Evolutionary conservation across 805 yeast species (phyloP).

Genomic region (Cyberlindnera subsufficiens): DNA sequence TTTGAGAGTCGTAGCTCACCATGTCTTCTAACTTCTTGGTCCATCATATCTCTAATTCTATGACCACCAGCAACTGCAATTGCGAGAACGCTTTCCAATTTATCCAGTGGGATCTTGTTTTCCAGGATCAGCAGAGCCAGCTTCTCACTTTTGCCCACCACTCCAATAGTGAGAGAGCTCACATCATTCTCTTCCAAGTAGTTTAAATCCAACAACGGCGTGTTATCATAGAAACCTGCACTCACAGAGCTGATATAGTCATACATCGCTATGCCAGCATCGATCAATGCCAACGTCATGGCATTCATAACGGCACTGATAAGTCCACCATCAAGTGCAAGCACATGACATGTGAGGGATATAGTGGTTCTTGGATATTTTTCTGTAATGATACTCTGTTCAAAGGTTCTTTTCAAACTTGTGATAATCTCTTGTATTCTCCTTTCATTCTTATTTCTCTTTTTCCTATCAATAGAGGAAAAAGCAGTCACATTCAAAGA

Average conservation of each 20-base stretch:
- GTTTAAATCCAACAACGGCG: conserved; percentile 78
- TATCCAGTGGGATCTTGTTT: conserved; percentile 79
- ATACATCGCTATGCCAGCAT: conserved; percentile 92
- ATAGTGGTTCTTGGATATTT: conserved; percentile 81
- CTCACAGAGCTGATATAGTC: conserved; percentile 81
- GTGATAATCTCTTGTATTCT: conserved; percentile 63
- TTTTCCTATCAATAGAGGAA: conserved; percentile 70
- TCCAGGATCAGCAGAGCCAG: conserved; percentile 73
- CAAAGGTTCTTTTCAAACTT: conserved; percentile 62
- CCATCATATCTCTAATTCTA: conserved; percentile 79
- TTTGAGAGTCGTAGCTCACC: conserved; percentile 56
- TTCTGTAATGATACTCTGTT: conserved; percentile 65
- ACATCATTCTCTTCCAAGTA: conserved; percentile 79
- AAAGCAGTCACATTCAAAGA: conserved; percentile 73
- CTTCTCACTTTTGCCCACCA: conserved; percentile 77
- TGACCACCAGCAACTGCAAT: conserved; percentile 87
- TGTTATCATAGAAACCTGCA: conserved; percentile 74
- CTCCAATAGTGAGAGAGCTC: conserved; percentile 76
- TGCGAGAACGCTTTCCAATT: conserved; percentile 67
- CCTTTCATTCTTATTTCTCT: conserved; percentile 61
- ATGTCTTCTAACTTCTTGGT: conserved; percentile 69
- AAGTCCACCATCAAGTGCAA: conserved; percentile 88
- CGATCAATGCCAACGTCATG: conserved; percentile 81
- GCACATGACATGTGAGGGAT: conserved; percentile 66
- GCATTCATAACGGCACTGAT: conserved; percentile 79